Evolutionary conservation across 208 protist genomes (phyloP).

Genomic region (Spongospora subterranea): DNA sequence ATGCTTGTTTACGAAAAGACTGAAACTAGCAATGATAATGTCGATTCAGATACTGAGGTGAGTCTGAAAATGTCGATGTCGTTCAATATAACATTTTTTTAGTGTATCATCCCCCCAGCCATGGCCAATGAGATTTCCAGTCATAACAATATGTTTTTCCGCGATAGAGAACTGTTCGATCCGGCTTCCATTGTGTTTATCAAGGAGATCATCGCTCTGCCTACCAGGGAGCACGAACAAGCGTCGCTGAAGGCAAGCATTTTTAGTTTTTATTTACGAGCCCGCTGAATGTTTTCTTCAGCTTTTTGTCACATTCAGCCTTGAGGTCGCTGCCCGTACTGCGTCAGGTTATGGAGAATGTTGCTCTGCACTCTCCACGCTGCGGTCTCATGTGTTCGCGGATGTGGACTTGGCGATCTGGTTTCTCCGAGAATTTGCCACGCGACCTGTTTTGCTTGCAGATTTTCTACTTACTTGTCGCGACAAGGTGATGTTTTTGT

Average conservation of each 20-base stretch:
- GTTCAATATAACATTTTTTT: not conserved
- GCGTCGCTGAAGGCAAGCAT: not conserved
- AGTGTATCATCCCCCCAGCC: not conserved
- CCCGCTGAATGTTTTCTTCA: not conserved
- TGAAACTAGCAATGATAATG: not conserved
- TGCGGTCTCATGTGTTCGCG: not conserved
- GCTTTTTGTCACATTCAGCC: not conserved
- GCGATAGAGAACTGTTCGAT: constrained; percentile 41
- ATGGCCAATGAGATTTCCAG: not conserved
- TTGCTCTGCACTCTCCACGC: not conserved
- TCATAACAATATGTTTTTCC: constrained; percentile 17
- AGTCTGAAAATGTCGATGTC: not conserved
- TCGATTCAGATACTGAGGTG: not conserved
- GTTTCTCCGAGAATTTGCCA: constrained; percentile 16
- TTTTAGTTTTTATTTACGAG: not conserved
- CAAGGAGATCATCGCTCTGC: not conserved
- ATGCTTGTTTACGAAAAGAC: constrained; percentile 56
- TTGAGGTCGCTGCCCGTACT: constrained; percentile 1
- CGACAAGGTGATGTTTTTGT: not conserved
- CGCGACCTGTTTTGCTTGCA: not conserved
- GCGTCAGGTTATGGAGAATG: not conserved
- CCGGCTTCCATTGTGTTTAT: not conserved
- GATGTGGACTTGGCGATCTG: constrained; percentile 9
- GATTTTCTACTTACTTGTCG: constrained; percentile 35
- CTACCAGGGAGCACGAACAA: not conserved